Conservation (phyloP, 371 early-diverging fungal species). For the Mortierella sp. region DNA sequence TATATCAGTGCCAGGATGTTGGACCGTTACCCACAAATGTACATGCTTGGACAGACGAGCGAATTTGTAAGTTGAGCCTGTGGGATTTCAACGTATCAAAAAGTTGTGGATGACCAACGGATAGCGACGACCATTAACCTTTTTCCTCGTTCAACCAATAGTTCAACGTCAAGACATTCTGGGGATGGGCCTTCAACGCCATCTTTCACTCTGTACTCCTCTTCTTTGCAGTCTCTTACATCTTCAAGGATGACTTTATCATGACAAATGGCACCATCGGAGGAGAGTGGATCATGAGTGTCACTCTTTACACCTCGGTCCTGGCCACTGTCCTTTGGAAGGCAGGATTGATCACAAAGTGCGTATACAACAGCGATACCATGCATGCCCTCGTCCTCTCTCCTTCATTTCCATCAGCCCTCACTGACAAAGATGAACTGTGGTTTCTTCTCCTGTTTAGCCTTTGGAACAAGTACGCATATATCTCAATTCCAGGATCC, state of each 20-base stretch:
- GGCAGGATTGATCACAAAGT: conserved; percentile 86
- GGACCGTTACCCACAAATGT: conserved; percentile 78
- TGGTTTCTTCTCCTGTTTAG: conserved; percentile 37
- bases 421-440: no score
- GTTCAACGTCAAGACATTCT: conserved; percentile 93
- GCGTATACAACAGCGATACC: conserved; percentile 18
- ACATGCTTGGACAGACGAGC: conserved; percentile 72
- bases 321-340: conserved; percentile 85
- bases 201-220: conserved; percentile 82
- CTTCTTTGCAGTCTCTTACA: conserved; percentile 48
- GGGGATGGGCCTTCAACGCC: conserved; percentile 96
- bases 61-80: conserved; percentile 70
- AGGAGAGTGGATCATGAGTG: conserved; percentile 85
- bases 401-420: no score
- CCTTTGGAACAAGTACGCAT: conserved; percentile 88
- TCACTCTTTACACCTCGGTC: conserved; percentile 82
- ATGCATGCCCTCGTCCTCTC: no score
- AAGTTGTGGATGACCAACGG: no score
- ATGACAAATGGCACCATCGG: conserved; percentile 72
- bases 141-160: conserved; percentile 20
- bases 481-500: conserved; percentile 84
- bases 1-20: conserved; percentile 75
- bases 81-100: no score
- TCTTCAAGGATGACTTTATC: conserved; percentile 71
- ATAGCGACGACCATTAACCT: background rate